Base-by-base conservation (phyloP, 2,329 filamentous ascomycete species). In the Allantophomopsis lycopodina region DNA sequence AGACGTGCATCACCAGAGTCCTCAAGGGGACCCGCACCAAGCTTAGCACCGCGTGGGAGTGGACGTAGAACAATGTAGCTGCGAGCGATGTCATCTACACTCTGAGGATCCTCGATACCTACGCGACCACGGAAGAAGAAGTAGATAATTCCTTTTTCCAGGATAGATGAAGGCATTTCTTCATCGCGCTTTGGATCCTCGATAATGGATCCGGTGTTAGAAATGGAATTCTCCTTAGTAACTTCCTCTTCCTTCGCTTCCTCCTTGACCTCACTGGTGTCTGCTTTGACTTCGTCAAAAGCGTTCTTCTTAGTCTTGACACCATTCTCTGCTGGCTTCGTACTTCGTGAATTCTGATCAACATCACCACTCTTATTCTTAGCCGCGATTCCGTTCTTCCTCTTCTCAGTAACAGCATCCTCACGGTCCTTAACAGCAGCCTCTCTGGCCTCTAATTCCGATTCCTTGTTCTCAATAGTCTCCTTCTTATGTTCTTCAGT, bases 111-210 rank as follows among this genome's bases (percentile, higher is more conserved):
- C 4, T 85, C 73, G 18, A 83, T 69, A 38, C 76, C 74, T 31
- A 94, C 83, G 11, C 85, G 78, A 7, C 77, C 76, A 14, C 87
- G 79, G 51, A 82, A 80, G 65, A 94, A 93, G 68, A 94, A 94
- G 65, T 94, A 94, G 48, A 94, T 78, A 49, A 91, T 72, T 3
- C 87, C 87, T 52, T 91, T 94, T 54, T 95, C 87, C 2, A 93
- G 67, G 17, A 94, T 76, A 37, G 51, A 69, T 0, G 69, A 64
- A 0, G 66, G 62, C 1, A 65, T 53, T 1, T 41, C 41, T 13
- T 50, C 51, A 4, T 56, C 42, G 28, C 60, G 60, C n/a, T 52
- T 53, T 11, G 54, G 47, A 6, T 58, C 51, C 16, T 61, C 48
- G 6, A 58, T 42, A 15, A 53, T 46, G 35, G 45, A 45, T 1